Evolutionary conservation across 2,329 filamentous ascomycete genomes (phyloP).

Genomic region (Colletotrichum limetticola): DNA sequence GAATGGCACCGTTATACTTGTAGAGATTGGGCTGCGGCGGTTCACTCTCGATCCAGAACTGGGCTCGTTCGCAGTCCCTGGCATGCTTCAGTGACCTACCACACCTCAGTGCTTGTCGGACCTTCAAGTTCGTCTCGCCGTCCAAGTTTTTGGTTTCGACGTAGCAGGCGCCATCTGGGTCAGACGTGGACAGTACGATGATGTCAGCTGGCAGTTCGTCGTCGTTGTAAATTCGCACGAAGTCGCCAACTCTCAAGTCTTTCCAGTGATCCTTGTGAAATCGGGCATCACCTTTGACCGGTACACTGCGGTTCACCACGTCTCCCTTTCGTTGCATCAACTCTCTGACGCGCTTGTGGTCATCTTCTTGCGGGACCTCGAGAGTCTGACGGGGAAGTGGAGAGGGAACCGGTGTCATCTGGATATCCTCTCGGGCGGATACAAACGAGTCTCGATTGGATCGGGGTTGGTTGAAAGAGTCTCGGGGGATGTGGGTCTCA

Average conservation of each 20-base stretch:
- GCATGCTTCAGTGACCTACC: constrained; percentile 87
- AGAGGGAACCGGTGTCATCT: constrained; percentile 95
- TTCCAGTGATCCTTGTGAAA: constrained; percentile 98
- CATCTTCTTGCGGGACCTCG: constrained; percentile 51
- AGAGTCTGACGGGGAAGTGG: constrained; percentile 65
- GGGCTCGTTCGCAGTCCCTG: constrained; percentile 87
- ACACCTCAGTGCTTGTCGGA: constrained; percentile 89
- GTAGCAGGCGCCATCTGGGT: constrained; percentile 93
- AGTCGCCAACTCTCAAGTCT: constrained; percentile 93
- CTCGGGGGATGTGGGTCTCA: constrained; percentile 67
- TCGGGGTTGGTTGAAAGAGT: constrained; percentile 57
- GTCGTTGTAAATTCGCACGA: constrained; percentile 94
- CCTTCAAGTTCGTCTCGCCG: constrained; percentile 97
- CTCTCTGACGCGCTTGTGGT: constrained; percentile 48
- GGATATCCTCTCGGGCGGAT: constrained; percentile 78
- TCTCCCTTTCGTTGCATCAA: constrained; percentile 60
- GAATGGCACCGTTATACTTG: constrained; percentile 89
- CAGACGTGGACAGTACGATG: constrained; percentile 91
- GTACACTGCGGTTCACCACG: constrained; percentile 78
- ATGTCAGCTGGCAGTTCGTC: constrained; percentile 96
- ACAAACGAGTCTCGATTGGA: constrained; percentile 59
- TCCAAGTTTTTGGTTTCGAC: constrained; percentile 99
- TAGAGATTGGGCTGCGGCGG: constrained; percentile 93
- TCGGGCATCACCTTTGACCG: constrained; percentile 75
- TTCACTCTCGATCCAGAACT: constrained; percentile 92